phyloP scores from a whole-genome alignment of 176 grass and related monocot genomes.

The Lolium multiflorum region DNA sequence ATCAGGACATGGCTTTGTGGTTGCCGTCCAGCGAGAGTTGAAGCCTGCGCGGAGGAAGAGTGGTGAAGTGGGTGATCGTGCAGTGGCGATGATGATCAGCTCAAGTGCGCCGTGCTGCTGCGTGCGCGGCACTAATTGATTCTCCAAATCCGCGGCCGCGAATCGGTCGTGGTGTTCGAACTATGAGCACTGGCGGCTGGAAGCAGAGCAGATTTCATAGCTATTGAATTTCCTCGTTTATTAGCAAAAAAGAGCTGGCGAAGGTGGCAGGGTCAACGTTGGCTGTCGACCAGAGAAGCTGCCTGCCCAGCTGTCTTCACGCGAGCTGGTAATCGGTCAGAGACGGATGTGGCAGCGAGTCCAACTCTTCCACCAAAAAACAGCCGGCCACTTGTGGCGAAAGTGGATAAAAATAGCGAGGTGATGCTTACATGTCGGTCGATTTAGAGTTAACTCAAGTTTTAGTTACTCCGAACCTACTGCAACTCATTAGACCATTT shows the following conservation, averaged over 20 bases:
- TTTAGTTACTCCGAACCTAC: too few relatives aligned
- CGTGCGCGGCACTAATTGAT: background rate
- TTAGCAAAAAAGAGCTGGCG: background rate
- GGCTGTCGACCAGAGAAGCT: background rate
- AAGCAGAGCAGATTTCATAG: background rate
- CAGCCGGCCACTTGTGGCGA: background rate
- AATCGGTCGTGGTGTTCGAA: slow-evolving; percentile 12
- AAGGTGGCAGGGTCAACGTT: background rate
- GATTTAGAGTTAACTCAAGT: too few relatives aligned
- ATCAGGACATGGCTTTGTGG: background rate
- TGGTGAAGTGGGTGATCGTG: background rate
- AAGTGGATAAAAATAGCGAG: too few relatives aligned
- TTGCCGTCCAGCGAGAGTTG: too few relatives aligned
- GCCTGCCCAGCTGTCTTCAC: background rate
- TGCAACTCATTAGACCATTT: too few relatives aligned
- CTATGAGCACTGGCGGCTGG: background rate
- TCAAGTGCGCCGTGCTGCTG: background rate
- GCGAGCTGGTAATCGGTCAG: background rate
- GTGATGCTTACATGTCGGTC: too few relatives aligned
- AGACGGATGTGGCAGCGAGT: background rate
- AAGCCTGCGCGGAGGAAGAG: too few relatives aligned
- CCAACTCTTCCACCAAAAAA: slow-evolving; percentile 13
- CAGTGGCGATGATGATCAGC: background rate
- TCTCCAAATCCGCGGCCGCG: background rate
- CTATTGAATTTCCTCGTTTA: background rate